Conservation (phyloP, 768 basidiomycete species). For the Termitomyces sp. region DNA sequence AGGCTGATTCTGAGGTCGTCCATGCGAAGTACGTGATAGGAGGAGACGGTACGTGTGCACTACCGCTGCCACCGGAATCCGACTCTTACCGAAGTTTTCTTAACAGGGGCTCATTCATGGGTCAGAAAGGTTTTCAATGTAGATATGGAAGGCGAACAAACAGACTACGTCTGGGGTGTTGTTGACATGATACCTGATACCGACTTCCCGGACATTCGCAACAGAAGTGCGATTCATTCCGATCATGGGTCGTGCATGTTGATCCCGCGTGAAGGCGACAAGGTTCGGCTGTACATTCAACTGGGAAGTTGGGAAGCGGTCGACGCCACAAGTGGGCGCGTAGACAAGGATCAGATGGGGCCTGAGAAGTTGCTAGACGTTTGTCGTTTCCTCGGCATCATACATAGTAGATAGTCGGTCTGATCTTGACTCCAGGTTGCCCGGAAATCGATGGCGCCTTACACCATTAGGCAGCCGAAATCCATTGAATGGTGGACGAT, state of each 20-base stretch:
- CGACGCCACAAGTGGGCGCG: constrained; percentile 44
- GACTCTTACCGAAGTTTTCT: constrained; percentile 1
- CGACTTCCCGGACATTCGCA: constrained; percentile 76
- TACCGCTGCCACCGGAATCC: background rate
- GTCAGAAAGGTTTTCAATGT: constrained; percentile 68
- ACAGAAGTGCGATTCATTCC: constrained; percentile 65
- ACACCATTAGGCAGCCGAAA: constrained; percentile 45
- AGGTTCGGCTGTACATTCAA: constrained; percentile 71
- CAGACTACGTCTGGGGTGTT: constrained; percentile 82
- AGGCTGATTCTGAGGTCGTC: constrained; percentile 40
- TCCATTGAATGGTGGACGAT: constrained; percentile 71
- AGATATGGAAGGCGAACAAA: constrained; percentile 75
- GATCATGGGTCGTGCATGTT: constrained; percentile 67
- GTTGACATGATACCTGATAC: constrained; percentile 71
- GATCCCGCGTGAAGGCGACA: constrained; percentile 70
- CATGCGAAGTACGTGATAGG: constrained; percentile 76
- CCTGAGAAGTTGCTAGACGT: constrained; percentile 56
- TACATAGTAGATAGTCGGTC: background rate
- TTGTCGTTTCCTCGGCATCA: constrained; percentile 11
- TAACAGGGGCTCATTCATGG: constrained; percentile 77
- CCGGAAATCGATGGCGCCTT: constrained; percentile 56
- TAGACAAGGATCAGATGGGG: constrained; percentile 51
- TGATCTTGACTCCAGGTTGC: constrained; percentile 41
- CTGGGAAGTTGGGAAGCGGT: constrained; percentile 48
- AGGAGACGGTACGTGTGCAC: constrained; percentile 55